A percentile compares a stretch with the other conserved stretches of the same genome.
phyloP scores from a whole-genome alignment of 2,329 filamentous ascomycete genomes.

The Diaporthe citriasiana region DNA sequence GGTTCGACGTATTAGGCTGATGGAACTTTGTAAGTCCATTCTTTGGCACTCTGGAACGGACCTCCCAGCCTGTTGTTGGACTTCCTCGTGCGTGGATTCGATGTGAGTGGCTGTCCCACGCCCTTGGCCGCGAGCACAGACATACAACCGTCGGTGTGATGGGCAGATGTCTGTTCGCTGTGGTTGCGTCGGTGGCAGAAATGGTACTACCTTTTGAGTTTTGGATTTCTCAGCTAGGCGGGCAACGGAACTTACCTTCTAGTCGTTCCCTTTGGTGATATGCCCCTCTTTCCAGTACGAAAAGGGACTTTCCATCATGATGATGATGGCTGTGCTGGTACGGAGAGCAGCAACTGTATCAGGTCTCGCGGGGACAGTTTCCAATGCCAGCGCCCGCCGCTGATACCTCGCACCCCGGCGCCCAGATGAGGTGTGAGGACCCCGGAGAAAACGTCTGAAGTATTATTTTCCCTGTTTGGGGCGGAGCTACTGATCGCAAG shows the following conservation, averaged over 20 bases:
- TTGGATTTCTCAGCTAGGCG: conserved; percentile 17
- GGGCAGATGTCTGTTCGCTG: conserved; percentile 23
- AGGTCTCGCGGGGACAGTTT: conserved; percentile 11
- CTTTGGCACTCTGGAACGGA: conserved; percentile 1
- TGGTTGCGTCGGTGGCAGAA: not conserved
- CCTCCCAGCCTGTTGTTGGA: not conserved
- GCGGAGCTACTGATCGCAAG: conserved; percentile 6
- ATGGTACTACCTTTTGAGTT: conserved; percentile 2
- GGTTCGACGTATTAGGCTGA: conserved; percentile 12
- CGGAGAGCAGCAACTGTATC: conserved; percentile 15
- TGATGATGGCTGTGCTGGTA: conserved; percentile 22
- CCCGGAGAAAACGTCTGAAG: conserved; percentile 15
- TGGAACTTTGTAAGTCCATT: conserved; percentile 4
- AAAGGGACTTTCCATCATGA: not conserved
- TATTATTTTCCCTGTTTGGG: conserved; percentile 13
- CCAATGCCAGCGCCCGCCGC: not conserved
- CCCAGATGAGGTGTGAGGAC: not conserved
- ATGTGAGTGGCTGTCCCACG: conserved; percentile 26
- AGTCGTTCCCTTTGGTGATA: not conserved
- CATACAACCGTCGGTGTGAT: conserved; percentile 11
- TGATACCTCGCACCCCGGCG: not conserved
- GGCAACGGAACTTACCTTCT: not conserved
- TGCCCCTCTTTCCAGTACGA: not conserved
- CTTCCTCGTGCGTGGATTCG: not conserved
- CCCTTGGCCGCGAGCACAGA: conserved; percentile 21